Evolutionary conservation across 2,329 filamentous ascomycete species (phyloP), one percentile per base, ranked within the genome.

Genomic region (Paecilomyces variotii): DNA sequence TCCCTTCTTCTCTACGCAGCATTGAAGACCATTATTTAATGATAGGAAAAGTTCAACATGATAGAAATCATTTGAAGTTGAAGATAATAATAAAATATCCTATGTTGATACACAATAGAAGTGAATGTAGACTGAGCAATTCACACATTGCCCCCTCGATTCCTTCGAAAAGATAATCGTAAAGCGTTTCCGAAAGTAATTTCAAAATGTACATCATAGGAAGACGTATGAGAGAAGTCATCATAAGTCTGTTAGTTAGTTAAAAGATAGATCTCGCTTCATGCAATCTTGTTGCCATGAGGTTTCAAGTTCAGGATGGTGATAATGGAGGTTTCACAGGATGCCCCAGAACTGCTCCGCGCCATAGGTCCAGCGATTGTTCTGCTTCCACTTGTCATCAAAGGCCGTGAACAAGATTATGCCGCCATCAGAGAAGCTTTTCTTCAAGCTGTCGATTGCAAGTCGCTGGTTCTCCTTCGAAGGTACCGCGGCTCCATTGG

Each of bases 391-490:
- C 55, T 80, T 67, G 61, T 91, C 88, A 72, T 96, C 88, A 76
- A 87, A 93, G 2, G 89, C 87, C 28, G 87, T 88, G 75, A 94
- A 93, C 25, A 95, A 77, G 63, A 92, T 82, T 51, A 93, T 67
- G 3, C 61, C 59, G 57, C 65, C 63, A 2, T 71, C 70, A 0
- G 76, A 67, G 69, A 91, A 91, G 2, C 79, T 77, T 39, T 70
- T 67, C 71, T 82, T 84, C 67, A 96, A 83, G 26, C 86, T 87
- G 4, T 76, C 71, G 35, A 96, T 72, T 10, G 91, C 91, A 25
- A 73, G 70, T 10, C 77, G 70, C 72, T 96, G 91, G 63, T 91
- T 85, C 10, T 79, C 75, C n/a, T 76, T 66, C 11, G 85, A 84
- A 0, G 90, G 88, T 1, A 92, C 77, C n/a, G 90, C 90, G 19